phyloP scores from a whole-genome alignment of 495 filamentous ascomycete genomes.

The Viridothelium virens region DNA sequence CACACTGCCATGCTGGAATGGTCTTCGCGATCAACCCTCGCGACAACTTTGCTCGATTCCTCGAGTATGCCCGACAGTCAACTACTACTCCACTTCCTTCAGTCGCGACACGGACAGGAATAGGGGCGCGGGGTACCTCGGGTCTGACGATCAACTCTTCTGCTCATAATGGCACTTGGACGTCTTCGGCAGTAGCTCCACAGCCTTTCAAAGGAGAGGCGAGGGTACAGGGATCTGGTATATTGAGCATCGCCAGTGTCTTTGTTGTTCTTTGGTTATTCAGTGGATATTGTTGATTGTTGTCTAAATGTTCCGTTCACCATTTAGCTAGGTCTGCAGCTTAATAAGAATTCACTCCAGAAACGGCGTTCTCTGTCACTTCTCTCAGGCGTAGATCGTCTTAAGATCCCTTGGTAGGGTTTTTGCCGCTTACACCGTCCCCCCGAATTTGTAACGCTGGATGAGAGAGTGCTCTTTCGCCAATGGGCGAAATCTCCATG shows the following conservation, averaged over 20 bases:
- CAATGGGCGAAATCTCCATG: not conserved
- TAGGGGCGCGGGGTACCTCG: not conserved
- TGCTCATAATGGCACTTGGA: not conserved
- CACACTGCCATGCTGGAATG: slow-evolving; percentile 30
- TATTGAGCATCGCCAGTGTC: too few relatives aligned
- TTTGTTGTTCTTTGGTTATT: too few relatives aligned
- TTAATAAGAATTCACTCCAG: too few relatives aligned
- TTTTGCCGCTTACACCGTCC: too few relatives aligned
- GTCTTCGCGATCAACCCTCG: slow-evolving; percentile 32
- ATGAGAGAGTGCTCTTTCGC: not conserved
- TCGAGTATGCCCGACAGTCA: slow-evolving; percentile 18
- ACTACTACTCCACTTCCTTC: not conserved
- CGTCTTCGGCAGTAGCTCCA: not conserved
- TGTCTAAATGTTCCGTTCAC: too few relatives aligned
- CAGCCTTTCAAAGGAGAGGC: not conserved
- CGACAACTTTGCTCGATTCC: slow-evolving; percentile 26
- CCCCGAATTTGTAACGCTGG: too few relatives aligned
- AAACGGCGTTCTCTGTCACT: too few relatives aligned
- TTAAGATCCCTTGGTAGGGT: too few relatives aligned
- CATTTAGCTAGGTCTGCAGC: too few relatives aligned
- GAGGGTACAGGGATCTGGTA: not conserved
- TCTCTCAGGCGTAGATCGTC: too few relatives aligned
- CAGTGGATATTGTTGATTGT: too few relatives aligned
- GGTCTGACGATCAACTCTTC: not conserved
- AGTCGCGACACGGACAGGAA: not conserved